Evolutionary conservation across 208 protist genomes (phyloP).

Genomic region (Porcisia deanei): DNA sequence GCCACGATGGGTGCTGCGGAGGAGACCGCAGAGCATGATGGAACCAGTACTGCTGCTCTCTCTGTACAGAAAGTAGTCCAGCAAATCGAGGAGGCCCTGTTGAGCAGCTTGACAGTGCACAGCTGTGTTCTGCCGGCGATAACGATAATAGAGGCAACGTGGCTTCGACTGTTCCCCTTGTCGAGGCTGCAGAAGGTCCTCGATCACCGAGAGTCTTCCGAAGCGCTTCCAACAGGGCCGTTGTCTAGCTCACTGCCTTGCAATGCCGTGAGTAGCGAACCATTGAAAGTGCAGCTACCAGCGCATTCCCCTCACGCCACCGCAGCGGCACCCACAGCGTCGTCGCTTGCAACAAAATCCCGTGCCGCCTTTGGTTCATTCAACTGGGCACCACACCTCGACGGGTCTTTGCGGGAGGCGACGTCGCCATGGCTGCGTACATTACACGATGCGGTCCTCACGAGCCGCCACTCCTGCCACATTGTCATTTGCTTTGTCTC

Average conservation of each 20-base stretch:
- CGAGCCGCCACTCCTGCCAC: constrained; percentile 6
- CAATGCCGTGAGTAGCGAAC: not conserved
- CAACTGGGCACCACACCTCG: not conserved
- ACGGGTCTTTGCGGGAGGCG: constrained; percentile 11
- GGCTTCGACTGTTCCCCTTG: constrained; percentile 22
- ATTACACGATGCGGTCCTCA: constrained; percentile 8
- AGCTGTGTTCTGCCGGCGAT: constrained; percentile 4
- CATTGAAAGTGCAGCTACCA: not conserved
- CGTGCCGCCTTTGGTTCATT: not conserved
- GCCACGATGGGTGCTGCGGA: not conserved
- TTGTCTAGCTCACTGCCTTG: not conserved
- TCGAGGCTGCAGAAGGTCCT: not conserved
- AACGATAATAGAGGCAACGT: constrained; percentile 26
- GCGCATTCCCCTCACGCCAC: not conserved
- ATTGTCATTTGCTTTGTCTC: not conserved
- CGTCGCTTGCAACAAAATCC: not conserved
- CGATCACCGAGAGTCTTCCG: not conserved
- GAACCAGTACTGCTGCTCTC: not conserved
- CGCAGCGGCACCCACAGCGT: not conserved
- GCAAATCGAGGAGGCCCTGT: constrained; percentile 13
- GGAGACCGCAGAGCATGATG: not conserved
- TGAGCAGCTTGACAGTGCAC: constrained; percentile 14
- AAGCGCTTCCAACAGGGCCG: not conserved
- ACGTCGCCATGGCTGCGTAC: constrained; percentile 10
- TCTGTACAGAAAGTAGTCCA: not conserved